Conservation (phyloP, 176 grass and related monocot species). For the Musa beccarii region DNA sequence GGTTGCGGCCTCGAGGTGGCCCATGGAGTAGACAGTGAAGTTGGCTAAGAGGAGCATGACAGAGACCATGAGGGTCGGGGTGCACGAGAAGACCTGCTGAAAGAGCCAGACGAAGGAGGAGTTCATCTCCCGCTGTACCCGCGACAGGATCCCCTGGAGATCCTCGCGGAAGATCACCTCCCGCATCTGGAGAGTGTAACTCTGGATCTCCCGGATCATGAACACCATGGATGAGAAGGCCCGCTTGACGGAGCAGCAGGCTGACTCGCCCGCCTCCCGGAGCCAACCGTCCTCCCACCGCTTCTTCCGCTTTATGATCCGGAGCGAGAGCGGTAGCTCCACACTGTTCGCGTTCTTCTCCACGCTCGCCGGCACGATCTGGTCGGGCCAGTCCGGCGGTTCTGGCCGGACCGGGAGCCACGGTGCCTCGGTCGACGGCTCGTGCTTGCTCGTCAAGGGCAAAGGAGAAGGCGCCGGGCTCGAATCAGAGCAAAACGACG, state of each 20-base stretch:
- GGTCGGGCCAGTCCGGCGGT: background rate
- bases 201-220: conserved; percentile 8
- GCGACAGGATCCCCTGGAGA: conserved; percentile 4
- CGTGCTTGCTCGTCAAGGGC: background rate
- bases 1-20: background rate
- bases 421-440: background rate
- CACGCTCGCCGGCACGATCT: conserved; percentile 12
- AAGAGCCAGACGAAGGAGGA: conserved; percentile 13
- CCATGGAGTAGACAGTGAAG: conserved; percentile 11
- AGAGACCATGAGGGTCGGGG: conserved; percentile 8
- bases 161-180: conserved; percentile 6
- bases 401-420: background rate
- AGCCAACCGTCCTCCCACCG: conserved; percentile 1
- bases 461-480: background rate
- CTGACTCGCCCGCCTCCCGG: conserved; percentile 1
- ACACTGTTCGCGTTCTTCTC: conserved; percentile 6
- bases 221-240: conserved; percentile 11
- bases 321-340: conserved; percentile 8
- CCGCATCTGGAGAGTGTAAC: conserved; percentile 10
- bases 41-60: conserved; percentile 9
- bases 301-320: conserved; percentile 7
- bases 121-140: background rate
- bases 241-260: conserved; percentile 7
- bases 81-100: conserved; percentile 9
- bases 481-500: background rate